These are phyloP conservation scores for Cinnamomum chago DNA, from an alignment of 164 flowering plant species.

Conservation along the genomic window DNA sequence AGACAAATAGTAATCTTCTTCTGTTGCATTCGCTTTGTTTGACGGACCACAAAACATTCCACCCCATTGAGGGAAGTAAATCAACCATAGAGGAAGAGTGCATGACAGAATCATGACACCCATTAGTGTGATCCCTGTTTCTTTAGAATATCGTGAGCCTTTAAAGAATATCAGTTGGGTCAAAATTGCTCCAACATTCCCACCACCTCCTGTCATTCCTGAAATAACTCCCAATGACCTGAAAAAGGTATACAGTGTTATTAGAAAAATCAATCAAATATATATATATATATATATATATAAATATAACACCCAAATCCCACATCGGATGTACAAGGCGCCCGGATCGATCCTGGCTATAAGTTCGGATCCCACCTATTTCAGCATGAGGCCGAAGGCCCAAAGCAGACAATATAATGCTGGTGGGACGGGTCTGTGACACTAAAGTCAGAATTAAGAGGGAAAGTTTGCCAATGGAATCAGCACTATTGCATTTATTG, in stretches of 20 bases:
- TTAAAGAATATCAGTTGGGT: slow-evolving; percentile 83
- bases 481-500: too few relatives aligned
- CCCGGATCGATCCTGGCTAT: too few relatives aligned
- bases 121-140: slow-evolving; percentile 75
- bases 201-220: slow-evolving; percentile 97
- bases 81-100: slow-evolving; percentile 54
- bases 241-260: slow-evolving; percentile 9
- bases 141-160: slow-evolving; percentile 66
- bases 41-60: slow-evolving; percentile 80
- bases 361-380: too few relatives aligned
- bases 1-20: slow-evolving; percentile 69
- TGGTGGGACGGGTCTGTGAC: too few relatives aligned
- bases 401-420: too few relatives aligned
- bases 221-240: slow-evolving; percentile 85
- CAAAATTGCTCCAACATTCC: slow-evolving; percentile 79
- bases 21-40: slow-evolving; percentile 35
- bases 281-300: too few relatives aligned
- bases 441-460: too few relatives aligned
- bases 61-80: slow-evolving; percentile 94
- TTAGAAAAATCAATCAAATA: neutral
- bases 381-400: too few relatives aligned
- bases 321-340: too few relatives aligned
- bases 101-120: slow-evolving; percentile 79
- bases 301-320: too few relatives aligned
- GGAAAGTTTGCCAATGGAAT: too few relatives aligned